These are phyloP conservation scores for Colletotrichum endophyticum DNA, from an alignment of 2,329 filamentous ascomycete species.

Conservation along the genomic window DNA sequence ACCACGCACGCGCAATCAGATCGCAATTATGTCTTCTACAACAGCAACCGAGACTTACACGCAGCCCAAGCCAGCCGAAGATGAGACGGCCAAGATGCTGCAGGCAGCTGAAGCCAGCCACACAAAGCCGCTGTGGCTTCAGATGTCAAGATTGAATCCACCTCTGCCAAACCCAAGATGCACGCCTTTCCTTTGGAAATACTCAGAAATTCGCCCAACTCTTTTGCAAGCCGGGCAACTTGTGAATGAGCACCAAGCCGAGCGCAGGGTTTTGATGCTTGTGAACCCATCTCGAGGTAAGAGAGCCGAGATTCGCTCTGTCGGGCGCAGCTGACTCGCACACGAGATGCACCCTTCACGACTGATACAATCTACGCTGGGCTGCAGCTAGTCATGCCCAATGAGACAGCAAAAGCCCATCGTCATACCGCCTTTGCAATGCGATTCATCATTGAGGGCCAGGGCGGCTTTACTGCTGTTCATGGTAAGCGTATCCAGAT, in stretches of 20 bases:
- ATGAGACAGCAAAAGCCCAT: conserved; percentile 57
- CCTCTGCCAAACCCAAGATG: conserved; percentile 46
- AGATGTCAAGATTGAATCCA: conserved; percentile 48
- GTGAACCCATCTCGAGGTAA: conserved; percentile 35
- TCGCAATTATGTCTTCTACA: neutral
- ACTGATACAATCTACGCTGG: conserved; percentile 62
- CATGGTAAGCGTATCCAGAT: conserved; percentile 54
- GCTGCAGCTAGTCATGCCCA: conserved; percentile 58
- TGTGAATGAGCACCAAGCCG: conserved; percentile 37
- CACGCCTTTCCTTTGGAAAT: conserved; percentile 38
- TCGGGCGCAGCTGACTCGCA: neutral
- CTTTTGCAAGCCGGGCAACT: conserved; percentile 36
- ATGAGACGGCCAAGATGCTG: neutral
- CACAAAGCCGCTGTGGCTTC: conserved; percentile 45
- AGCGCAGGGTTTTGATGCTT: conserved; percentile 41
- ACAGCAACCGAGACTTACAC: neutral
- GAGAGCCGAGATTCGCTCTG: conserved; percentile 28
- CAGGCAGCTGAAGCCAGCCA: conserved; percentile 13
- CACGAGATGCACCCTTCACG: conserved; percentile 51
- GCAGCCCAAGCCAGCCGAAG: neutral
- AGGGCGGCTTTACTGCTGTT: conserved; percentile 58
- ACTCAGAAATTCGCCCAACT: conserved; percentile 33
- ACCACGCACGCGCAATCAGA: neutral
- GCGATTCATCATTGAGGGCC: conserved; percentile 60
- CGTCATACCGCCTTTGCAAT: conserved; percentile 59